Base-by-base conservation (phyloP, 2,329 filamentous ascomycete species). In the Pseudomassariella vexata region DNA sequence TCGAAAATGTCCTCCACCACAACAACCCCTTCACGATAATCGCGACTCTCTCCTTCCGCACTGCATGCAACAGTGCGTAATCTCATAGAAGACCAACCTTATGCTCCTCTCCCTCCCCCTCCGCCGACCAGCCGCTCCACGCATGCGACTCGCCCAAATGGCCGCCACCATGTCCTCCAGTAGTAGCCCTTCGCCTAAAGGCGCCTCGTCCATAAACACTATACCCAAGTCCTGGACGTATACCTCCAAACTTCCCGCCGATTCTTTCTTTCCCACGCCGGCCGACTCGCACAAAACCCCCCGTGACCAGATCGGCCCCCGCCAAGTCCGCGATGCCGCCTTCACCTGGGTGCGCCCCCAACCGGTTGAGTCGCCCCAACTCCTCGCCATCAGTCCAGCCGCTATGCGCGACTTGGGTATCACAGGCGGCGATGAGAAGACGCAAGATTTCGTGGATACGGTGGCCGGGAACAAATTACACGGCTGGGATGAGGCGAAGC, bases 301-400 rank as follows among this genome's bases (percentile, higher is more conserved):
- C 2, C 79, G 90, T 48, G 73, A 82, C 35, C 65, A 81, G 21
- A 80, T 96, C 29, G 72, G 75, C 1, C 90, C 92, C 11, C 82
- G 89, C 29, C 70, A 87, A 56, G 92, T 98, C 24, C 86, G 82
- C 53, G 76, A 80, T 37, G 90, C 92, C 4, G 62, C 90, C 30
- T 98, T 85, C 61, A 94, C 89, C 7, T 98, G 82, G 69, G 88
- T 98, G 14, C 79, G 88, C 4, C 92, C 92, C 0, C 83, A 90
- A 48, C 60, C 69, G 14, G 73, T 79, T 17, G 67, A 79, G 41
- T 73, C 82, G 15, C 77, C 87, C 0, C 85, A 95, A 51, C 67
- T 98, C 11, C 71, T 96, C 2, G 83, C 77, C 6, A 80, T 94
- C 2, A 95, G 88, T 41, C 72, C 77, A 3, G 77, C 77, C 2